Percentiles rank a stretch among this genome's conserved stretches.
Conservation (phyloP, 148 eudicot species). For the Bassia scoparia region DNA sequence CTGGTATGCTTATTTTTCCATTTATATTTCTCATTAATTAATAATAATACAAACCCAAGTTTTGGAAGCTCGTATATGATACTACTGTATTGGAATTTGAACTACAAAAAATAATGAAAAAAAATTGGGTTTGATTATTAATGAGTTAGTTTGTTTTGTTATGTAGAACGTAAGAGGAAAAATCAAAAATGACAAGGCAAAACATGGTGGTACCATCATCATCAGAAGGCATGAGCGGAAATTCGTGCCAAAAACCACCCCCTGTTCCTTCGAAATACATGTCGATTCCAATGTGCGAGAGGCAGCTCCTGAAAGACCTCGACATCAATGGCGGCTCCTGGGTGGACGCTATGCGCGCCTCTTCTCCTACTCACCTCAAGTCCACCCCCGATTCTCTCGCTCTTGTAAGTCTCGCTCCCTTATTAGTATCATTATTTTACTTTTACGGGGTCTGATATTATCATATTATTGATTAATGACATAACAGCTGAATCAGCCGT, state of each 20-base stretch:
- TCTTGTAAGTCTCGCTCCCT: slow-evolving; percentile 29
- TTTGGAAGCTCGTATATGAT: background rate
- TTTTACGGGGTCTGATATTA: no score
- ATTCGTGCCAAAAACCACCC: slow-evolving; percentile 41
- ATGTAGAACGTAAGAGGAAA: background rate
- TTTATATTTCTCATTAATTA: background rate
- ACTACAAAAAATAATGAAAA: no score
- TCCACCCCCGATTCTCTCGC: slow-evolving; percentile 31
- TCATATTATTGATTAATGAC: no score
- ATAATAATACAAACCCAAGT: background rate
- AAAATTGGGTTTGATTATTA: no score
- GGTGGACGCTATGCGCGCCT: slow-evolving; percentile 83
- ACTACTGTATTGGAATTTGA: background rate
- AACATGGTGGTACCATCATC: slow-evolving; percentile 44
- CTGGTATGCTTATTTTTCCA: background rate
- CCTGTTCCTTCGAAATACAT: slow-evolving; percentile 36
- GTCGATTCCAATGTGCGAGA: slow-evolving; percentile 34
- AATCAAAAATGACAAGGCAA: slow-evolving; percentile 39
- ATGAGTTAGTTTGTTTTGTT: no score
- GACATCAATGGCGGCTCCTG: slow-evolving; percentile 50
- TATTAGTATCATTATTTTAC: no score
- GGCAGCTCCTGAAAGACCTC: slow-evolving; percentile 47
- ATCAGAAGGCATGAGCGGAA: slow-evolving; percentile 27
- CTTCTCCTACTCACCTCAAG: slow-evolving; percentile 65
- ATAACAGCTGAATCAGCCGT: slow-evolving; percentile 26